Conservation (phyloP, 805 yeast species). For the Yarrowia alimentaria region DNA sequence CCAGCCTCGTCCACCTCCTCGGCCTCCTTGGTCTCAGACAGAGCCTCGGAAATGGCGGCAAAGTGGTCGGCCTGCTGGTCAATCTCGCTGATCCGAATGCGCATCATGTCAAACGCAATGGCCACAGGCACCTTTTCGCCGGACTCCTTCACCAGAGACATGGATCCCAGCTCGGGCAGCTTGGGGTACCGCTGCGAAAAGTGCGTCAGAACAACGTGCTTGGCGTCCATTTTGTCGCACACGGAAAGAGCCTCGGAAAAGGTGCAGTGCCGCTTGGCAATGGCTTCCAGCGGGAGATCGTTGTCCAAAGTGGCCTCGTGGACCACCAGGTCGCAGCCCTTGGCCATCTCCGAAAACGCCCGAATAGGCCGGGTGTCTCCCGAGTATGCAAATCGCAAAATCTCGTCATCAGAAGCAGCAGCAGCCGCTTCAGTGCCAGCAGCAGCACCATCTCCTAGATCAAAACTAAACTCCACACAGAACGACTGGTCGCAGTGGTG, state of each 20-base stretch:
- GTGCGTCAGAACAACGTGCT: slow-evolving; percentile 76
- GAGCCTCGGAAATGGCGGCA: neutral
- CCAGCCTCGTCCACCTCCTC: neutral
- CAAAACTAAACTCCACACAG: slow-evolving; percentile 46
- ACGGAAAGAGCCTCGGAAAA: slow-evolving; percentile 79
- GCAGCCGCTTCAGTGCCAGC: too few species aligned
- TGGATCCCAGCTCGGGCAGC: slow-evolving; percentile 41
- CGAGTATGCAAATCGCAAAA: slow-evolving; percentile 77
- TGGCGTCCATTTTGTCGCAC: slow-evolving; percentile 67
- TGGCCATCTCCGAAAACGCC: slow-evolving; percentile 63
- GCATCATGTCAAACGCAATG: slow-evolving; percentile 24
- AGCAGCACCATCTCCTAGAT: too few species aligned
- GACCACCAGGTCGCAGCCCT: slow-evolving; percentile 65
- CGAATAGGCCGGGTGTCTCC: slow-evolving; percentile 91
- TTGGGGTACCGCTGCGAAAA: slow-evolving; percentile 86
- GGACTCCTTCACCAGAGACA: neutral
- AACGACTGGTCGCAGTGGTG: slow-evolving; percentile 84
- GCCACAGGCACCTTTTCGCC: slow-evolving; percentile 12
- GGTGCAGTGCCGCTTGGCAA: slow-evolving; percentile 80
- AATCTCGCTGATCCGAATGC: slow-evolving; percentile 5
- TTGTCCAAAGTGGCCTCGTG: slow-evolving; percentile 95
- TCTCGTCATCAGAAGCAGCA: too few species aligned
- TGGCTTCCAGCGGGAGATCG: slow-evolving; percentile 72
- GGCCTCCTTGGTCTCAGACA: neutral
- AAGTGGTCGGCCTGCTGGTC: neutral